Evolutionary conservation across 1,284 basidiomycete species (phyloP).

Genomic region (Microbotryum violaceum): DNA sequence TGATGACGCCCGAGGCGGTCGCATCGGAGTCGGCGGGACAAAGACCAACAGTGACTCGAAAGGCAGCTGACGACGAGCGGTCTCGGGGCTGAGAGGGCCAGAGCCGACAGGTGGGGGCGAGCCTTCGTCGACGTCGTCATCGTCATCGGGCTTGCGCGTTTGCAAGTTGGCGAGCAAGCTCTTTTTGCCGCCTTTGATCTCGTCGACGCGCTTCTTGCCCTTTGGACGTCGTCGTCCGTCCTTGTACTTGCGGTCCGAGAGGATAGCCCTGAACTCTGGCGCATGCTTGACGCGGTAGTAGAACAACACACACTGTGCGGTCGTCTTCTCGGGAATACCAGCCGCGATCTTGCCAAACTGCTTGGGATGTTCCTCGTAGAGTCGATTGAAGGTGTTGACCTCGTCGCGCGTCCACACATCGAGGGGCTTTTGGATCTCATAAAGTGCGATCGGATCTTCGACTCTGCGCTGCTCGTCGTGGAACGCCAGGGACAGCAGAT

Average conservation of each 20-base stretch:
- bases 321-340: conserved; percentile 72
- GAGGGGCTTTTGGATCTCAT: conserved; percentile 55
- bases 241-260: conserved; percentile 42
- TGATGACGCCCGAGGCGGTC: conserved; percentile 12
- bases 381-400: conserved; percentile 66
- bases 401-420: conserved; percentile 73
- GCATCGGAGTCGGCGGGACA: conserved; percentile 7
- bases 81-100: conserved; percentile 12
- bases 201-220: conserved; percentile 36
- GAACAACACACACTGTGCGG: conserved; percentile 81
- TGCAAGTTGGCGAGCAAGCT: conserved; percentile 38
- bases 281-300: conserved; percentile 94
- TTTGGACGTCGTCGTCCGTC: conserved; percentile 38
- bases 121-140: conserved; percentile 37
- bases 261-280: conserved; percentile 73
- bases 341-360: conserved; percentile 85
- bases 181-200: conserved; percentile 41
- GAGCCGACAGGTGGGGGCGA: conserved; percentile 12
- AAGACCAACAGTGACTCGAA: conserved; percentile 10
- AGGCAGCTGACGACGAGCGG: conserved; percentile 4
- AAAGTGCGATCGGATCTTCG: conserved; percentile 69
- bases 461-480: conserved; percentile 81
- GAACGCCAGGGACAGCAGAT: conserved; percentile 53
- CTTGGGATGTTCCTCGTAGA: conserved; percentile 79
- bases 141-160: conserved; percentile 18